Base-by-base conservation (phyloP, 345 rosid species). In the Clausena lansium region DNA sequence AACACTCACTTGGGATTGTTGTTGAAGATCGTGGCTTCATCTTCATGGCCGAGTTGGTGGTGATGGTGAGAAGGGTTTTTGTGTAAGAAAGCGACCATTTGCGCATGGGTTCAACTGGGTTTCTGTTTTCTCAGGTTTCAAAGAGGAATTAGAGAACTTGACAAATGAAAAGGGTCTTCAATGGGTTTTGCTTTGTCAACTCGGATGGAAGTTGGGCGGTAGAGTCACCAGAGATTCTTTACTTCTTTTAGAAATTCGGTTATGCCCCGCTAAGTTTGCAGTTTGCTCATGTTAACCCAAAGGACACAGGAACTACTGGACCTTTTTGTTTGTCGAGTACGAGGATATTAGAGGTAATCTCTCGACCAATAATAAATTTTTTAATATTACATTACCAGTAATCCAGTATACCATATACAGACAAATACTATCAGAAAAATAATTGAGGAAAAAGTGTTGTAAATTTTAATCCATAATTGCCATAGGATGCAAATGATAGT, bases 41-140 rank as follows among this genome's bases (percentile, higher is more conserved):
- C 74, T 77, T 61, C 81, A 70, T 20, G 67, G 79, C 0, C 57
- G 80, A 76, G 73, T 24, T 67, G 80, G 22, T n/a, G n/a, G n/a
- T 45, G 67, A 79, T 13, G 50, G 50, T 45, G 66, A 78, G 41
- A 63, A 13, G 17, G 32, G 33, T n/a, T 57, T 78, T 69, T 71
- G 70, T 39, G 61, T 65, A 77, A 81, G 47, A 27, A 28, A 80
- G 81, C 62, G 85, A 73, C 77, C 87, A 87, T 89, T 78, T 85
- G 79, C 82, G 86, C 92, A 88, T 86, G 68, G 80, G n/a, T n/a
- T 83, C 73, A 0, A 47, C 50, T 64, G 19, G 76, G 74, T 50
- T 79, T 68, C 50, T 33, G 1, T 57, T 52, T 0, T 52, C 7
- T 52, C 20, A 52, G 57, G 57, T 52, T 52, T 17, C 7, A 5